phyloP scores from a whole-genome alignment of 257 asterid species.

The Capsicum chinense region DNA sequence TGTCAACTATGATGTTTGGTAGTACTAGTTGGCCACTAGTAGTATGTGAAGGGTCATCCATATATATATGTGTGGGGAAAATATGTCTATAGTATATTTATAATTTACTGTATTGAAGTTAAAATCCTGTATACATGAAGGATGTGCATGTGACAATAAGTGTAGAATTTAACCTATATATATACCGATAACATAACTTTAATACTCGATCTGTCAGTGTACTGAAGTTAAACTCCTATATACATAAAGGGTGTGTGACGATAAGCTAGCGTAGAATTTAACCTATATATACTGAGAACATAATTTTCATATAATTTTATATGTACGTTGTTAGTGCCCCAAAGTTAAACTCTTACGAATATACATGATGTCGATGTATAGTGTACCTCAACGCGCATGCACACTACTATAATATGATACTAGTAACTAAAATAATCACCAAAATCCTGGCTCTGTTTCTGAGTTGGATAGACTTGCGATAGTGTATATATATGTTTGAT shows the following conservation, averaged over 20 bases:
- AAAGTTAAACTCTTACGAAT: no score
- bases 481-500: not conserved
- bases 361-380: no score
- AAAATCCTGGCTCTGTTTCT: not conserved
- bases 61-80: slow-evolving; percentile 1
- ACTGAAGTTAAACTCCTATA: not conserved
- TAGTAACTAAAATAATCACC: not conserved
- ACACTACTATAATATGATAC: not conserved
- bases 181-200: not conserved
- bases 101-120: not conserved
- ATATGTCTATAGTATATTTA: not conserved
- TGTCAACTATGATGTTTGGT: not conserved
- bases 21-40: not conserved
- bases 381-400: not conserved
- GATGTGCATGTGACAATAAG: no score
- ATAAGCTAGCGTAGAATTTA: no score
- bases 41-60: slow-evolving; percentile 45
- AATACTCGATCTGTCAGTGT: not conserved
- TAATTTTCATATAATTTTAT: no score
- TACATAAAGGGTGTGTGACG: no score
- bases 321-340: no score
- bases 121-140: not conserved
- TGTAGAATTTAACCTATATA: not conserved
- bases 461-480: not conserved
- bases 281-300: no score